A percentile compares a stretch with the other conserved stretches of the same genome.
phyloP scores from a whole-genome alignment of 768 basidiomycete species.

The Trametes cingulata region DNA sequence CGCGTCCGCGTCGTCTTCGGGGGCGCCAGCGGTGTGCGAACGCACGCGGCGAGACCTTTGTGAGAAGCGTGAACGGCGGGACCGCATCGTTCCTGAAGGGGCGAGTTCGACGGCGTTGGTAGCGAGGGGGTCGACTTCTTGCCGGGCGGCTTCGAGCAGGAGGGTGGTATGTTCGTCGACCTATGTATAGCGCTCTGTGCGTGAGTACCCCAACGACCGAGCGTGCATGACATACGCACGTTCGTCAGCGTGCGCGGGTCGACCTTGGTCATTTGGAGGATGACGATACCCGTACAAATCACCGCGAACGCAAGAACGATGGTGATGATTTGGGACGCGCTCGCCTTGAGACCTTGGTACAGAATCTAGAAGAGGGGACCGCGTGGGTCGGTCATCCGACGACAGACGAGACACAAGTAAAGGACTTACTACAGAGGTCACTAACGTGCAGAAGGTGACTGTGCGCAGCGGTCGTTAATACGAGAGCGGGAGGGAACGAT shows the following conservation, averaged over 20 bases:
- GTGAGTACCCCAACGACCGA: neutral
- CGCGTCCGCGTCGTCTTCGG: neutral
- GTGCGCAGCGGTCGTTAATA: neutral
- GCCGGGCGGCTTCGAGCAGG: constrained; percentile 75
- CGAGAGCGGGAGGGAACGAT: too few species aligned
- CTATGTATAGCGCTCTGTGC: constrained; percentile 24
- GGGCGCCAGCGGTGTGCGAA: neutral
- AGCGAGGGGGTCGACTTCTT: constrained; percentile 38
- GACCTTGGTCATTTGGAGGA: constrained; percentile 92
- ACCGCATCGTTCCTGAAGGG: constrained; percentile 22
- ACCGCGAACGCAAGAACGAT: constrained; percentile 87
- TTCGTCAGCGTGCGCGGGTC: constrained; percentile 72
- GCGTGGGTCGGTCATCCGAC: neutral
- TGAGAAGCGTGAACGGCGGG: constrained; percentile 25
- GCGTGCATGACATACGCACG: constrained; percentile 14
- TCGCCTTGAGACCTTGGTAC: constrained; percentile 81
- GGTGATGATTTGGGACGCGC: constrained; percentile 76
- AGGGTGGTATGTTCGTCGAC: constrained; percentile 88
- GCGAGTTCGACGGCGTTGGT: constrained; percentile 21
- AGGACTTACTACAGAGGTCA: constrained; percentile 68
- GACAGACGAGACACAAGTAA: neutral
- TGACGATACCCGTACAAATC: constrained; percentile 85
- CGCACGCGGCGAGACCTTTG: constrained; percentile 3
- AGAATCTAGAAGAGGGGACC: constrained; percentile 53
- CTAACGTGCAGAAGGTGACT: constrained; percentile 81